phyloP scores from a whole-genome alignment of 1,139 yeast species.

The Sugiyamaella sp. region DNA sequence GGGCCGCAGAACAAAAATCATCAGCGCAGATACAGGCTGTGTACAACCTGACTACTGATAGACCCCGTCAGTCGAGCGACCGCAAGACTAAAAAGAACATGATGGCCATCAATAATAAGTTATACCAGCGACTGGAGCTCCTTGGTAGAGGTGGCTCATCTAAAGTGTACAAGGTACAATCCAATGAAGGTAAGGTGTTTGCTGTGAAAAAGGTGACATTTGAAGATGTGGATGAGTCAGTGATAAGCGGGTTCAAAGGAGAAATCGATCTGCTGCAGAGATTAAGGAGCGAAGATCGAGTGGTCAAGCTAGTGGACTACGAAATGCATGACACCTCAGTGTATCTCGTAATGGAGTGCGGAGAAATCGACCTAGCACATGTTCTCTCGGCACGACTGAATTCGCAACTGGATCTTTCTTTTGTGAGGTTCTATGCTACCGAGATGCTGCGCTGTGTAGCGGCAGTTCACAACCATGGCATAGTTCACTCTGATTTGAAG shows the following conservation, averaged over 20 bases:
- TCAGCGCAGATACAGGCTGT: background rate
- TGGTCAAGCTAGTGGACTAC: constrained; percentile 76
- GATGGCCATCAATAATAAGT: constrained; percentile 56
- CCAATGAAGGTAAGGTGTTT: constrained; percentile 55
- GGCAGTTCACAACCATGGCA: constrained; percentile 84
- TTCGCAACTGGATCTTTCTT: constrained; percentile 62
- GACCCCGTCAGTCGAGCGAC: constrained; percentile 5
- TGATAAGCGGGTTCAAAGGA: constrained; percentile 80
- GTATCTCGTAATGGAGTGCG: constrained; percentile 89
- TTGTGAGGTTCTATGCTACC: constrained; percentile 77
- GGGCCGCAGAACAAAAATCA: constrained; percentile 11
- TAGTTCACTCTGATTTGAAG: constrained; percentile 92
- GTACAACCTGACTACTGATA: background rate
- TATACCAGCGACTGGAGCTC: constrained; percentile 74
- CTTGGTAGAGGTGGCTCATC: constrained; percentile 95
- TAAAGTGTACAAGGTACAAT: constrained; percentile 80
- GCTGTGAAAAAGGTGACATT: constrained; percentile 85
- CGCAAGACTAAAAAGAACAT: constrained; percentile 34
- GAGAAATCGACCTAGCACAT: constrained; percentile 87
- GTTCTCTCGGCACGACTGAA: constrained; percentile 64
- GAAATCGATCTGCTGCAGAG: constrained; percentile 77
- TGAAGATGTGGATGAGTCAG: constrained; percentile 70
- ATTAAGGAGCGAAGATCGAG: constrained; percentile 66
- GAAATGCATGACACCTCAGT: constrained; percentile 67
- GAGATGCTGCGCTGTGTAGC: constrained; percentile 83